Evolutionary conservation across 1,284 basidiomycete genomes (phyloP).

Genomic region (Polyporus tsugae): DNA sequence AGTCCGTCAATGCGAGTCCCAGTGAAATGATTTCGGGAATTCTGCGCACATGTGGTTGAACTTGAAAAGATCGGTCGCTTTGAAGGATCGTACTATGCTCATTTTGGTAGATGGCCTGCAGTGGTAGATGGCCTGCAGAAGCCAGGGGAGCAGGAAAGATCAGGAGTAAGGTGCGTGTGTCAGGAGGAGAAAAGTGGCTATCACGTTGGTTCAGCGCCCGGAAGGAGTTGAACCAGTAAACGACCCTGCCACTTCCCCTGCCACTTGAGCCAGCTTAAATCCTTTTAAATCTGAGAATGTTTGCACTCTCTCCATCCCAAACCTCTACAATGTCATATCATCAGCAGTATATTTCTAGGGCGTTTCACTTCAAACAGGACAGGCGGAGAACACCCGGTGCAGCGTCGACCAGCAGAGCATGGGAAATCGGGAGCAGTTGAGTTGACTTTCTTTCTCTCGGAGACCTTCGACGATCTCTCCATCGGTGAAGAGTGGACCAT

Average conservation of each 20-base stretch:
- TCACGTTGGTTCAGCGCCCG: neutral
- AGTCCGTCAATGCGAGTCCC: neutral
- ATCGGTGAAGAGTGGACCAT: neutral
- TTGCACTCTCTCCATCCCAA: neutral
- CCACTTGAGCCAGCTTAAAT: no score
- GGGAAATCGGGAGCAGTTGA: neutral
- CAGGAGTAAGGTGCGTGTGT: neutral
- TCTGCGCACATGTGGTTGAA: conserved; percentile 85
- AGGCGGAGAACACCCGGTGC: neutral
- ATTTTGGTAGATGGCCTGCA: conserved; percentile 48
- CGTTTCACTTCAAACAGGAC: neutral
- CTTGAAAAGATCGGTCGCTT: conserved; percentile 87
- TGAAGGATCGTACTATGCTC: conserved; percentile 86
- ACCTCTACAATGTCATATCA: neutral
- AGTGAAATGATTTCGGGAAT: neutral
- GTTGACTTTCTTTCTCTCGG: neutral
- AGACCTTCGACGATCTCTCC: neutral
- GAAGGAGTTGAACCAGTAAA: neutral
- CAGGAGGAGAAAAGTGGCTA: neutral
- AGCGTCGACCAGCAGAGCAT: no score
- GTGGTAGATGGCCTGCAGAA: conserved; percentile 8
- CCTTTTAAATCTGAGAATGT: neutral
- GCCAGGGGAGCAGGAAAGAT: neutral
- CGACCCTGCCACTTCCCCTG: no score
- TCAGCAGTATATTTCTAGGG: neutral